These are phyloP conservation scores for Mycena galopus DNA, from an alignment of 768 basidiomycete genomes.

Conservation along the genomic window DNA sequence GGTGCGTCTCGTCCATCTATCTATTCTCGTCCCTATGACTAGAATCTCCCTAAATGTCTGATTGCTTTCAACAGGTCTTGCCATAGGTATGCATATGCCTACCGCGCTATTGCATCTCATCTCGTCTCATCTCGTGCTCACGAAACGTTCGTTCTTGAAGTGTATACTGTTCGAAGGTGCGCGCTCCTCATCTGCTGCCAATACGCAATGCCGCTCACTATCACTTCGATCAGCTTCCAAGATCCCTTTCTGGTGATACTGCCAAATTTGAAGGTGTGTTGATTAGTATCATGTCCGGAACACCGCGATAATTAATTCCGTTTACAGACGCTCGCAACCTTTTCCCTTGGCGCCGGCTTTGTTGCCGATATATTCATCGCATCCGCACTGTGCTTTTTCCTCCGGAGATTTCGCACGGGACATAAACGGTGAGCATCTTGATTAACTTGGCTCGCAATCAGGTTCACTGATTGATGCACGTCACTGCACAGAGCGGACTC, in stretches of 20 bases:
- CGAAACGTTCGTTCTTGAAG: conserved; percentile 43
- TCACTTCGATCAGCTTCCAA: conserved; percentile 50
- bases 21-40: neutral
- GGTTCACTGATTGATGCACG: neutral
- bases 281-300: no score
- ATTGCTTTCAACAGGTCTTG: conserved; percentile 44
- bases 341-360: no score
- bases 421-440: no score
- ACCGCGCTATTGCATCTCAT: no score
- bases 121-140: neutral
- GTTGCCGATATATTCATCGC: neutral
- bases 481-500: conserved; percentile 62
- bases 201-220: neutral
- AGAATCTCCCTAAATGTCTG: neutral
- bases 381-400: neutral
- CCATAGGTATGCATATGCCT: conserved; percentile 48
- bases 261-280: conserved; percentile 54
- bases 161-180: conserved; percentile 61
- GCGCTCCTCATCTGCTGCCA: conserved; percentile 24
- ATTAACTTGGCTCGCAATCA: no score
- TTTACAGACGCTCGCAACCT: no score
- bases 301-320: no score
- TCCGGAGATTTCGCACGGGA: no score
- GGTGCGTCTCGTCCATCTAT: conserved; percentile 50
- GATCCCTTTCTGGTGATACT: conserved; percentile 47